Percentiles rank a stretch among this genome's conserved stretches.
Evolutionary conservation across 2,329 filamentous ascomycete genomes (phyloP).

Genomic region (Aspergillus japonicus): DNA sequence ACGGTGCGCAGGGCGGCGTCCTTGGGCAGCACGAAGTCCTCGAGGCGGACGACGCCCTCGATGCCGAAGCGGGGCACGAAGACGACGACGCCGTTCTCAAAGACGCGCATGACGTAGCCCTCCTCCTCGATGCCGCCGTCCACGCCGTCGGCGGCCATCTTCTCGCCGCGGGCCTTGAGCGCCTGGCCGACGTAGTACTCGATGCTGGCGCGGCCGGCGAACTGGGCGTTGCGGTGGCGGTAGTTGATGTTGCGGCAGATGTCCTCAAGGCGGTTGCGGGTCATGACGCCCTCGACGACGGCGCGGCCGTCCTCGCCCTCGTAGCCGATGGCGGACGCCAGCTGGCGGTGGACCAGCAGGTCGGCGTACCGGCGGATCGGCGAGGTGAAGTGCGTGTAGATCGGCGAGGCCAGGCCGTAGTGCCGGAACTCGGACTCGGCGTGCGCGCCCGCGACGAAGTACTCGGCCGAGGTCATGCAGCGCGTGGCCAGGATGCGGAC

Average conservation of each 20-base stretch:
- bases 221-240: conserved; percentile 93
- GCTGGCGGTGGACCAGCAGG: conserved; percentile 86
- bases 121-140: conserved; percentile 68
- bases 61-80: conserved; percentile 95
- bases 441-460: conserved; percentile 93
- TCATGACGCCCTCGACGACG: conserved; percentile 77
- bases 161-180: conserved; percentile 68
- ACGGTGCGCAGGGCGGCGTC: conserved; percentile 34
- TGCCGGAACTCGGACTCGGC: conserved; percentile 93
- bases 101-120: conserved; percentile 94
- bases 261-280: conserved; percentile 79
- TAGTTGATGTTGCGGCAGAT: conserved; percentile 99
- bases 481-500: conserved; percentile 96
- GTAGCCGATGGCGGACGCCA: conserved; percentile 93
- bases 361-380: conserved; percentile 98
- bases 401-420: conserved; percentile 92
- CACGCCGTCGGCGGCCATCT: conserved; percentile 35
- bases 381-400: conserved; percentile 98
- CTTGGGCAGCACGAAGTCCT: conserved; percentile 75
- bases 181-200: conserved; percentile 98
- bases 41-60: conserved; percentile 81
- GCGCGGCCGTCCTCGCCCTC: conserved; percentile 57
- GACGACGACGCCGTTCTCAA: conserved; percentile 95
- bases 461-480: conserved; percentile 99
- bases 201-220: conserved; percentile 88